Base-by-base conservation (phyloP, 768 basidiomycete genomes). In the Boletus bicolor region DNA sequence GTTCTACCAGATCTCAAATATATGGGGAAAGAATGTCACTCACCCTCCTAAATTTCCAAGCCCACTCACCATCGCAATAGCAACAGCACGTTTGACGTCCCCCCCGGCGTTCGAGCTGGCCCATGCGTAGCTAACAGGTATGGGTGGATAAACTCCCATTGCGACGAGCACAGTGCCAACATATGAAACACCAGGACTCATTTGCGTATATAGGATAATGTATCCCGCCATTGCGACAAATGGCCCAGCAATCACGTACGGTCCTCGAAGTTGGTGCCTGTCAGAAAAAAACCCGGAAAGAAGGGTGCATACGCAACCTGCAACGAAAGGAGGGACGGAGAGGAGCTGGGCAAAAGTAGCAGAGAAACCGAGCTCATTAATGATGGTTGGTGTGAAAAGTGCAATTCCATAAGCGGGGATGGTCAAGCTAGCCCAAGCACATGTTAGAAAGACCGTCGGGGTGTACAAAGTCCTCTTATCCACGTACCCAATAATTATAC, bases 11-110 rank as follows among this genome's bases (percentile, higher is more conserved):
- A 21, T 41, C 39, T 11, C n/a, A 38, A 15, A 26, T 3, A 28
- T 14, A 15, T 17, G 5, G 8, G 36, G 30, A 32, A 42, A n/a
- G 39, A 71, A 73, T 12, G 68, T 4, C 10, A 57, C 70, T 46
- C 45, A 78, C 62, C 82, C 82, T 56, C 82, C 82, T 15, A 84
- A 63, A 58, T 83, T 85, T n/a, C 79, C 82, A 42, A 82, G 53
- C 12, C 79, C 80, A 37, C 77, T 77, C 12, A 83, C 73, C 72
- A 82, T 74, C 4, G 79, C 84, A 30, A 84, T 63, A 0, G 76
- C 74, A 8, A 79, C 74, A 44, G 74, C 79, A 46, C 76, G 75
- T 57, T 80, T 79, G 42, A 78, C 51, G 50, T 82, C 81, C 14
- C 84, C 82, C 26, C 83, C 83, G 3, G 79, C 76, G 41, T 82